These are phyloP conservation scores for Mycena metata DNA, from an alignment of 768 basidiomycete genomes.

Conservation along the genomic window DNA sequence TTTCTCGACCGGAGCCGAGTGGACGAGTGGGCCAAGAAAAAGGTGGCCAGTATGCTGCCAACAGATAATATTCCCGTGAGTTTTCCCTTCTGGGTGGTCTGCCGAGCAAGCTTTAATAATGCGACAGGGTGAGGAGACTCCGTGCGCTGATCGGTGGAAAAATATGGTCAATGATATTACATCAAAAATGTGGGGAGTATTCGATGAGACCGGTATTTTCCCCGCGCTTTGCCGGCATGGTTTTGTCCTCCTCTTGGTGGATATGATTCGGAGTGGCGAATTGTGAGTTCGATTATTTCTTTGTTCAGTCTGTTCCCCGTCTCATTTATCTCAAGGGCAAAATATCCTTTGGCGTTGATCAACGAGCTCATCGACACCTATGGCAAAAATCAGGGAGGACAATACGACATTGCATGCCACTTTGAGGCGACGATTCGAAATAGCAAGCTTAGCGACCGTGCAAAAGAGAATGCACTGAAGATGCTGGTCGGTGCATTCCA, in stretches of 20 bases:
- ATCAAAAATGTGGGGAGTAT: background rate
- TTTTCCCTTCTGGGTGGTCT: too few relatives aligned
- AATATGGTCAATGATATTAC: constrained; percentile 40
- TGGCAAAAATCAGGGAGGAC: constrained; percentile 8
- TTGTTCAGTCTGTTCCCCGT: too few relatives aligned
- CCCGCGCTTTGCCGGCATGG: constrained; percentile 42
- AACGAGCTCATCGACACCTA: background rate
- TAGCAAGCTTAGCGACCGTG: too few relatives aligned
- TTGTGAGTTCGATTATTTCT: too few relatives aligned
- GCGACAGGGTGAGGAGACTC: constrained; percentile 43
- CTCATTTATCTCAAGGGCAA: too few relatives aligned
- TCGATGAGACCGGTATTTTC: constrained; percentile 42
- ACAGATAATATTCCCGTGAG: too few relatives aligned
- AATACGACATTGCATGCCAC: background rate
- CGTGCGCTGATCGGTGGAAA: constrained; percentile 12
- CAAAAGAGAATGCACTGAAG: too few relatives aligned
- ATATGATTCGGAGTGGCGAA: constrained; percentile 43
- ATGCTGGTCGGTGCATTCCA: constrained; percentile 14
- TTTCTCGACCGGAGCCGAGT: too few relatives aligned
- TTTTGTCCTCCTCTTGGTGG: constrained; percentile 33
- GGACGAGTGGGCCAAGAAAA: too few relatives aligned
- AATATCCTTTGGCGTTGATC: background rate
- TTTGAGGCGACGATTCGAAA: background rate
- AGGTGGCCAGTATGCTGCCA: too few relatives aligned
- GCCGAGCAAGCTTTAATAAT: too few relatives aligned